Conservation (phyloP, 1,284 basidiomycete species). For the Cryptococcus wingfieldii region DNA sequence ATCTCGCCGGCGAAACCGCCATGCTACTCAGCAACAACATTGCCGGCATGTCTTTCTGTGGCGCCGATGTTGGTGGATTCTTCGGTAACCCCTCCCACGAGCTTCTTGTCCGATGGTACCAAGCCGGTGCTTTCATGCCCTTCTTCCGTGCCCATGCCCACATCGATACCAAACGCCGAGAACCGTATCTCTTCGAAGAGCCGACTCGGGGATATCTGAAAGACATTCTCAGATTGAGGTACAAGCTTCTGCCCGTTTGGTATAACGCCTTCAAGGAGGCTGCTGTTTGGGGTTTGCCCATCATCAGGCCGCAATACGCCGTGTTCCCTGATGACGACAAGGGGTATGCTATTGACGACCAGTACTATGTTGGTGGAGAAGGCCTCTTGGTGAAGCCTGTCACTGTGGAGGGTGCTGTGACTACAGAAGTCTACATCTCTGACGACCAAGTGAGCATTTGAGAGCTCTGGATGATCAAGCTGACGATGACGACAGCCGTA, state of each 20-base stretch:
- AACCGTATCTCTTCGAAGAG: constrained; percentile 88
- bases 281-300: constrained; percentile 70
- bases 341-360: constrained; percentile 87
- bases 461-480: neutral
- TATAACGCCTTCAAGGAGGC: constrained; percentile 93
- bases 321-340: constrained; percentile 80
- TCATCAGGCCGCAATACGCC: constrained; percentile 86
- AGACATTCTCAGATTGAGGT: constrained; percentile 76
- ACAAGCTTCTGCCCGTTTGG: constrained; percentile 87
- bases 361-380: constrained; percentile 85
- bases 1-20: constrained; percentile 87
- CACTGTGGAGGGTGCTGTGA: constrained; percentile 66
- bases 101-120: constrained; percentile 96
- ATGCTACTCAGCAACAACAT: constrained; percentile 90
- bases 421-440: constrained; percentile 75
- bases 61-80: constrained; percentile 96
- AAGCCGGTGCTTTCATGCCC: constrained; percentile 88
- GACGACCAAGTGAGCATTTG: constrained; percentile 67
- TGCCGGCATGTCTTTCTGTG: constrained; percentile 89
- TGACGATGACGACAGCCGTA: constrained; percentile 60
- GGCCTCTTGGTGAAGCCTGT: constrained; percentile 92
- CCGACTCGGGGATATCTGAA: constrained; percentile 78
- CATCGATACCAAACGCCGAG: constrained; percentile 94
- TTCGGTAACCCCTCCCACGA: constrained; percentile 94
- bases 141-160: constrained; percentile 99